Conservation (phyloP, 768 basidiomycete genomes). For the Grammothele lineata region DNA sequence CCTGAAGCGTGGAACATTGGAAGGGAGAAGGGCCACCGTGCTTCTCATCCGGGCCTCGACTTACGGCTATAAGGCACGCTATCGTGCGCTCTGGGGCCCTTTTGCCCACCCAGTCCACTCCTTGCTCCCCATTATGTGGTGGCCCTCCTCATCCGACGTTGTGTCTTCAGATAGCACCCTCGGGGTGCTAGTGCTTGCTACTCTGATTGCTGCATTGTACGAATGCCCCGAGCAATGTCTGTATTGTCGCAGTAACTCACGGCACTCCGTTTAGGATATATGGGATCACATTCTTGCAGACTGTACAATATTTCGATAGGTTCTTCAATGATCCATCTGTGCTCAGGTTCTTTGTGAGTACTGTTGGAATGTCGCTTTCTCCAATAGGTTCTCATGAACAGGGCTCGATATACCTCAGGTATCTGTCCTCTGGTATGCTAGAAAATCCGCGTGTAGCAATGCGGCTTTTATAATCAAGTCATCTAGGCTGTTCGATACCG, state of each 20-base stretch:
- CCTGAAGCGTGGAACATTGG: too few species aligned
- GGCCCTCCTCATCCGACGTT: constrained; percentile 4
- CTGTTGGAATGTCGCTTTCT: too few species aligned
- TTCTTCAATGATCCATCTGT: constrained; percentile 5
- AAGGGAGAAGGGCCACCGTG: too few species aligned
- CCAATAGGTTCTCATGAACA: neutral
- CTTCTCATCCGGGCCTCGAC: too few species aligned
- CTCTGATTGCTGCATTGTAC: constrained; percentile 7
- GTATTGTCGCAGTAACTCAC: neutral
- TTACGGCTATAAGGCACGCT: too few species aligned
- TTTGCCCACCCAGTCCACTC: too few species aligned
- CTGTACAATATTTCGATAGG: constrained; percentile 10
- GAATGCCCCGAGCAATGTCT: neutral
- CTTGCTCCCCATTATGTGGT: constrained; percentile 8
- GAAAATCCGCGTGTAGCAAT: too few species aligned
- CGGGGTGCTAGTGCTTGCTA: constrained; percentile 7
- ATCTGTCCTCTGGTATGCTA: too few species aligned
- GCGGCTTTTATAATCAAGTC: too few species aligned
- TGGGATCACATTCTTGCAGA: constrained; percentile 14
- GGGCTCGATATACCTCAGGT: too few species aligned
- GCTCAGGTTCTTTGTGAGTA: constrained; percentile 8
- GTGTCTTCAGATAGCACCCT: constrained; percentile 10
- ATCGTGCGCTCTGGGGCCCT: too few species aligned
- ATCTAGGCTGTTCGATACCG: constrained; percentile 8
- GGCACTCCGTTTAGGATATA: constrained; percentile 6